Evolutionary conservation across 2,329 filamentous ascomycete species (phyloP).

Genomic region (Meredithiella fracta): DNA sequence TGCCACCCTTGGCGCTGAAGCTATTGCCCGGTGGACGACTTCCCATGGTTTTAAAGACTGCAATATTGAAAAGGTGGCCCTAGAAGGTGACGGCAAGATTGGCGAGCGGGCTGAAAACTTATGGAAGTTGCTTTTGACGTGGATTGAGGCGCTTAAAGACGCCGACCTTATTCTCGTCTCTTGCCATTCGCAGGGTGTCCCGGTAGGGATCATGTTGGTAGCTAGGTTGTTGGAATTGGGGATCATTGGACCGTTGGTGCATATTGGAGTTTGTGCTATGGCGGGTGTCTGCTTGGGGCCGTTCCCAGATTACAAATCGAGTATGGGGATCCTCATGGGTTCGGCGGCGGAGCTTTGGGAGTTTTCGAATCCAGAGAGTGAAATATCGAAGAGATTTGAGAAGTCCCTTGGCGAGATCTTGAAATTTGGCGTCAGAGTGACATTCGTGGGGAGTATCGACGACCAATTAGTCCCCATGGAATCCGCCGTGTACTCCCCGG

Average conservation of each 20-base stretch:
- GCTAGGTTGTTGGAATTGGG: slow-evolving; percentile 86
- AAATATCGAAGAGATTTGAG: slow-evolving; percentile 68
- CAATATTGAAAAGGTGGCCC: slow-evolving; percentile 81
- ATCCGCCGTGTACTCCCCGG: slow-evolving; percentile 75
- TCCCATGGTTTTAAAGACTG: slow-evolving; percentile 54
- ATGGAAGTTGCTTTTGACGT: slow-evolving; percentile 88
- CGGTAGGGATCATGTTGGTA: slow-evolving; percentile 79
- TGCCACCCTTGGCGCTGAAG: slow-evolving; percentile 68
- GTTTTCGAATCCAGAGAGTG: slow-evolving; percentile 67
- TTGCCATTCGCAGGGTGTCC: slow-evolving; percentile 90
- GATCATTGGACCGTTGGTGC: slow-evolving; percentile 51
- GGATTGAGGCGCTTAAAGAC: slow-evolving; percentile 74
- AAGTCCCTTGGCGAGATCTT: slow-evolving; percentile 58
- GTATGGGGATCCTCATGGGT: slow-evolving; percentile 71
- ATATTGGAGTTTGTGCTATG: slow-evolving; percentile 74
- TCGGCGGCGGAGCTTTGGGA: slow-evolving; percentile 92
- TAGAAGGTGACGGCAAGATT: slow-evolving; percentile 90
- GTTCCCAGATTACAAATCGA: slow-evolving; percentile 79
- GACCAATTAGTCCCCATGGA: slow-evolving; percentile 74
- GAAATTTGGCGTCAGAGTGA: slow-evolving; percentile 63
- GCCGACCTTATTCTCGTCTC: slow-evolving; percentile 87
- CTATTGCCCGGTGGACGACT: slow-evolving; percentile 70
- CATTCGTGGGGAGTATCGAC: slow-evolving; percentile 87
- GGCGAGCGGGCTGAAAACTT: slow-evolving; percentile 76
- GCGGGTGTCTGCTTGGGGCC: slow-evolving; percentile 88